phyloP scores from a whole-genome alignment of 2,329 filamentous ascomycete species.

The Cucurbitaria berberidis region DNA sequence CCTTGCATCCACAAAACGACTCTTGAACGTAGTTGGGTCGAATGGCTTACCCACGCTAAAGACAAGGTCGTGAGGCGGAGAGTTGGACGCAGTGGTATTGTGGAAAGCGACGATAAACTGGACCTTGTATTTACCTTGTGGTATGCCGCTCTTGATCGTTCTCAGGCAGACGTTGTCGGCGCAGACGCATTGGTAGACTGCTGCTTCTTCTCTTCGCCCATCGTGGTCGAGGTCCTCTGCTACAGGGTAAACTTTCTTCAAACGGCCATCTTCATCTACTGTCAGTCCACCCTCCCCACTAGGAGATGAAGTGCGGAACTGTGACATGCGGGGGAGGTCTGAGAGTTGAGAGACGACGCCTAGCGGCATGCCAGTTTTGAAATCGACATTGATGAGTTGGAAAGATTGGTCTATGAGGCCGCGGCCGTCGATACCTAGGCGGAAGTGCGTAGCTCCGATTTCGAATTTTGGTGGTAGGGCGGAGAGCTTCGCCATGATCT shows the following conservation, averaged over 20 bases:
- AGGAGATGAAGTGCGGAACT: constrained; percentile 35
- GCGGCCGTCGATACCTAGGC: constrained; percentile 39
- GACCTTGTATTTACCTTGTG: constrained; percentile 46
- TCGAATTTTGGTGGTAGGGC: constrained; percentile 46
- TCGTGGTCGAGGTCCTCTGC: constrained; percentile 46
- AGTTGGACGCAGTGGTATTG: constrained; percentile 14
- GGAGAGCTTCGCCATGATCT: constrained; percentile 46
- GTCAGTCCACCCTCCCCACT: constrained; percentile 41
- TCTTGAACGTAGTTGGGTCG: constrained; percentile 38
- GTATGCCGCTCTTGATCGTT: constrained; percentile 46
- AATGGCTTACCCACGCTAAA: constrained; percentile 49
- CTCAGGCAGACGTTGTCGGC: constrained; percentile 45
- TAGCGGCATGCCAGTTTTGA: constrained; percentile 46
- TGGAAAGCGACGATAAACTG: constrained; percentile 45
- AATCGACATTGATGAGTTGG: constrained; percentile 43
- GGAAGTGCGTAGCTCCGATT: constrained; percentile 41
- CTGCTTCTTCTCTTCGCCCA: constrained; percentile 43
- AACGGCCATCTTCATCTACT: constrained; percentile 30
- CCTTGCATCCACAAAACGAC: constrained; percentile 45
- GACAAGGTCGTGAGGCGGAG: constrained; percentile 38
- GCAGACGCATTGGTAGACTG: constrained; percentile 43
- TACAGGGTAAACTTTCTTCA: constrained; percentile 44
- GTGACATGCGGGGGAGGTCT: constrained; percentile 28
- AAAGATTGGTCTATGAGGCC: constrained; percentile 42
- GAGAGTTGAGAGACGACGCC: constrained; percentile 28